These are phyloP conservation scores for Globisporangium middletonii DNA, from an alignment of 352 stramenopile species.

Conservation along the genomic window DNA sequence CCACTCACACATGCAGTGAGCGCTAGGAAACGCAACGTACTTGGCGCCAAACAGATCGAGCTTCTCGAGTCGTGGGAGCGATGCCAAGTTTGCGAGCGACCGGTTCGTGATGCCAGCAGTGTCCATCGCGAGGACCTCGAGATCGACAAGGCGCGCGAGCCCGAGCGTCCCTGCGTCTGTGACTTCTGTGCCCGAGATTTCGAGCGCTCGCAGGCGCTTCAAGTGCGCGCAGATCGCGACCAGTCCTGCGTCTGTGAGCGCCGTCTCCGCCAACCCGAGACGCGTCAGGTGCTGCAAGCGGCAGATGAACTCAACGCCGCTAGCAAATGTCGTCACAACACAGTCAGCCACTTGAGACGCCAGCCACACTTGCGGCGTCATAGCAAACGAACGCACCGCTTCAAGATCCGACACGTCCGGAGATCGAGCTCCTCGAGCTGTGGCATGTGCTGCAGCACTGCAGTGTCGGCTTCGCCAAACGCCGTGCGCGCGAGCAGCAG, in stretches of 20 bases:
- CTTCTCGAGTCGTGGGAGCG: conserved; percentile 40
- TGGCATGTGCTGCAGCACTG: conserved; percentile 41
- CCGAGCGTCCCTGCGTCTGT: conserved; percentile 48
- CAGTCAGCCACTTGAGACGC: neutral
- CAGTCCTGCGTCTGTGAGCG: conserved; percentile 48
- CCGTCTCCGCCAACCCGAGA: conserved; percentile 52
- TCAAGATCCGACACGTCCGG: conserved; percentile 58
- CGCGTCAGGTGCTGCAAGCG: conserved; percentile 42
- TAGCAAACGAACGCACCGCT: conserved; percentile 30
- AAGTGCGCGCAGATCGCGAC: conserved; percentile 52
- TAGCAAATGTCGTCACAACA: neutral
- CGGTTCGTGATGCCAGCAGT: conserved; percentile 59
- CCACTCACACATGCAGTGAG: no score
- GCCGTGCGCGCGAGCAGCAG: conserved; percentile 51
- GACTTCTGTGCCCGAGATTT: conserved; percentile 69
- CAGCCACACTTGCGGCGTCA: neutral
- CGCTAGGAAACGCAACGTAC: conserved; percentile 19
- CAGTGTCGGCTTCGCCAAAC: conserved; percentile 61
- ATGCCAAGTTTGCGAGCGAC: conserved; percentile 44
- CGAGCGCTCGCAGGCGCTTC: conserved; percentile 37
- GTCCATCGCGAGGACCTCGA: conserved; percentile 63
- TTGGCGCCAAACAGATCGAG: conserved; percentile 75
- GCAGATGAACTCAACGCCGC: conserved; percentile 70
- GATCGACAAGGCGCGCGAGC: conserved; percentile 37
- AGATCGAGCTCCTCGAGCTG: conserved; percentile 61